Evolutionary conservation across 306 rosid genomes (phyloP), one percentile per base, ranked within the genome.

Genomic region (Sechiopsis laciniata): DNA sequence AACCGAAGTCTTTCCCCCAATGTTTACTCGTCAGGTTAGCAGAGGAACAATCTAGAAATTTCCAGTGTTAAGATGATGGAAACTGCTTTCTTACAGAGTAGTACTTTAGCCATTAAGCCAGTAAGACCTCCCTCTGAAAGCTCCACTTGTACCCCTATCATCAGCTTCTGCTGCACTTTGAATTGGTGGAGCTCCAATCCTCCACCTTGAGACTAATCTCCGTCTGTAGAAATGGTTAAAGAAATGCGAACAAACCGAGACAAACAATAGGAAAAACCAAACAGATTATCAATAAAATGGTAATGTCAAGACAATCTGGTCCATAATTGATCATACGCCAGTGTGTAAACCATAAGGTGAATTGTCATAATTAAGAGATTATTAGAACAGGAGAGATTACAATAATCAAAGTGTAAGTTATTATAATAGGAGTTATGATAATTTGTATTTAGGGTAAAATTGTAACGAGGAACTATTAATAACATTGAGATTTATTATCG

Each of bases 101-200:
- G 42, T 8, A 15, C 60, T 16, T 77, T 83, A 91, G 29, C 77
- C 95, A 54, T 72, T 73, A 11, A 89, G 90, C 40, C 99, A 84
- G 72, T 89, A 81, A 24, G 96, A 82, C 80, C 97, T 89, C 74
- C 97, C 99, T 74, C 97, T 84, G 86, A 95, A 95, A 77, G 91
- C 78, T 37, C 8, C 81, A 51, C 95, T 91, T 0, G 96, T 60
- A 55, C 76, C n/a, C 0, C 83, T 84, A 29, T 86, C 90, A 46
- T 87, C 90, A 21, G 81, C 80, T 59, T 79, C 51, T 4, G 67
- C 87, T n/a, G 84, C 79, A 57, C 78, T 68, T 40, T 65, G 79
- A 80, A 61, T 67, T 57, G 71, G 94, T 52, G 80, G 84, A 69
- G 82, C 87, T 78, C 96, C 91, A 70, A 95, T 85, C 83, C 96